Evolutionary conservation across 2,329 filamentous ascomycete genomes (phyloP).

Genomic region (Chaetothyriales sp.): DNA sequence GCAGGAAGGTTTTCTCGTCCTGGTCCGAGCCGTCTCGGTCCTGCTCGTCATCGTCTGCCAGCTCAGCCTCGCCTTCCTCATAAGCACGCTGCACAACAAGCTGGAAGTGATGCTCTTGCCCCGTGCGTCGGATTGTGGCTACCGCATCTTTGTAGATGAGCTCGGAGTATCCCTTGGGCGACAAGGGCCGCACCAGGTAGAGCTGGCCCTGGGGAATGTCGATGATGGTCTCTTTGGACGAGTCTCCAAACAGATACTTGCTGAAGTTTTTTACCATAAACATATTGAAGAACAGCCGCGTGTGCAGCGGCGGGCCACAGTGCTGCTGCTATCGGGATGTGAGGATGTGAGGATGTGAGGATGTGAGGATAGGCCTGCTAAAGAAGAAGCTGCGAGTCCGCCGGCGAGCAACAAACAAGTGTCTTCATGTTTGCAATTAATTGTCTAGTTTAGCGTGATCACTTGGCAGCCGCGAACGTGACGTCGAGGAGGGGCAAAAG

Average conservation of each 20-base stretch:
- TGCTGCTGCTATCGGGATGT: neutral
- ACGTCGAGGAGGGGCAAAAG: neutral
- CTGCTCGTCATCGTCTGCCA: conserved; percentile 77
- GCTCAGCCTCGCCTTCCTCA: conserved; percentile 91
- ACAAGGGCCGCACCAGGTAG: conserved; percentile 87
- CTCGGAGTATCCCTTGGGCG: conserved; percentile 94
- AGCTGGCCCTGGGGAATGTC: conserved; percentile 92
- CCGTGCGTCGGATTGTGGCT: conserved; percentile 79
- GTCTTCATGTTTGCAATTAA: neutral
- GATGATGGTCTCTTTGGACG: conserved; percentile 80
- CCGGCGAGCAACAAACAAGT: neutral
- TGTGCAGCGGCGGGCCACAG: neutral
- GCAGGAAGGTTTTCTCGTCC: conserved; percentile 92
- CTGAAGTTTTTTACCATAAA: conserved; percentile 54
- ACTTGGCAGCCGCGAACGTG: neutral
- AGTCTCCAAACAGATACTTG: conserved; percentile 82
- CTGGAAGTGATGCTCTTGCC: conserved; percentile 93
- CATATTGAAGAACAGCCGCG: conserved; percentile 24
- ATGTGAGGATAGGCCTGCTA: neutral
- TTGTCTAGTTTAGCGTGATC: neutral
- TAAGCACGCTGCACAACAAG: conserved; percentile 91
- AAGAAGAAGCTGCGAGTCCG: neutral
- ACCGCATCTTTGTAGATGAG: conserved; percentile 97
- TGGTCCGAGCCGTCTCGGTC: conserved; percentile 69
- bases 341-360: no score